phyloP scores from a whole-genome alignment of 2,329 filamentous ascomycete genomes.

The Fusarium tricinctum region DNA sequence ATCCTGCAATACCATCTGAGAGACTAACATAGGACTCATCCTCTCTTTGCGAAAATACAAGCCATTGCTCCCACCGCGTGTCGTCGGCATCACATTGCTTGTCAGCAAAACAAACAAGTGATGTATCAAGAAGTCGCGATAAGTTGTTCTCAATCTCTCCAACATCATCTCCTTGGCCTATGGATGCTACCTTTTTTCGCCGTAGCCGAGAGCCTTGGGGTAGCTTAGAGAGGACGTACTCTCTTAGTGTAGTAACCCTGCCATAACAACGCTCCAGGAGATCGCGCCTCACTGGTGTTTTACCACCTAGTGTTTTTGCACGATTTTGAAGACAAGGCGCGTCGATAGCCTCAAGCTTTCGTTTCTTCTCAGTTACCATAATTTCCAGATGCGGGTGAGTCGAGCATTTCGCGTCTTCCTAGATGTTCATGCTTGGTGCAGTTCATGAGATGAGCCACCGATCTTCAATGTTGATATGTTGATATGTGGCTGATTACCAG shows the following conservation, averaged over 20 bases:
- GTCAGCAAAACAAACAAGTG: constrained; percentile 71
- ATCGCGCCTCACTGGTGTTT: constrained; percentile 63
- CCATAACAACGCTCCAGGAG: constrained; percentile 79
- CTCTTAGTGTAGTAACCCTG: constrained; percentile 74
- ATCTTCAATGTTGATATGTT: constrained; percentile 4
- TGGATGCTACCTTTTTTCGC: constrained; percentile 66
- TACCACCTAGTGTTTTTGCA: constrained; percentile 15
- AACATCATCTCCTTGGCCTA: constrained; percentile 55
- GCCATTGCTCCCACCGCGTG: constrained; percentile 68
- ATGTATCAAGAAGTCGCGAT: constrained; percentile 74
- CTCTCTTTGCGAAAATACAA: constrained; percentile 72
- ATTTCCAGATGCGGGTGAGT: constrained; percentile 1
- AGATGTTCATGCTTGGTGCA: background rate
- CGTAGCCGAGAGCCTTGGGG: constrained; percentile 75
- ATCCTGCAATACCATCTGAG: constrained; percentile 61
- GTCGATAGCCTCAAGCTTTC: constrained; percentile 46
- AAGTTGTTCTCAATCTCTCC: constrained; percentile 60
- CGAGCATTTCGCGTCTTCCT: constrained; percentile 27
- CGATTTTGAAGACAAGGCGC: constrained; percentile 42
- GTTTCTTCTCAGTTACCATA: constrained; percentile 50
- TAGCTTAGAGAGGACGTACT: constrained; percentile 76
- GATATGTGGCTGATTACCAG: constrained; percentile 30
- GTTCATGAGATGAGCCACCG: constrained; percentile 2
- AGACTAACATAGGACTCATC: constrained; percentile 71
- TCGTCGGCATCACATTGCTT: constrained; percentile 50